These are phyloP conservation scores for Coccomyxa subellipsoidea DNA, from an alignment of 163 green algal species.

Conservation along the genomic window DNA sequence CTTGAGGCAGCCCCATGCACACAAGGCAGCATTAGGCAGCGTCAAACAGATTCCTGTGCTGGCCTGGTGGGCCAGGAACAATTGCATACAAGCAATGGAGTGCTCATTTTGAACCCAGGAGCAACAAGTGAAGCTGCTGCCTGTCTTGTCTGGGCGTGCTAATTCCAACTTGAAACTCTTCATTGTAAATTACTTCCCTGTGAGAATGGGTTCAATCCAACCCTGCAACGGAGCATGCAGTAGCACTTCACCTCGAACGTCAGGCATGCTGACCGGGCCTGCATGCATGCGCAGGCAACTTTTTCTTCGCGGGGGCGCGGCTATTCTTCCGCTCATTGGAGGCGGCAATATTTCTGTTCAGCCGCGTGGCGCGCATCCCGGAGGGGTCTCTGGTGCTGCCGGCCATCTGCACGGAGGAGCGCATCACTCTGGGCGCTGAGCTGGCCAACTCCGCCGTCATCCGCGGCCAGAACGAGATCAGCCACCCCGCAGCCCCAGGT, in stretches of 20 bases:
- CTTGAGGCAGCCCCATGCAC: too few species aligned
- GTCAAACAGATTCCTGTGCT: too few species aligned
- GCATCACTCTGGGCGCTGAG: slow-evolving; percentile 91
- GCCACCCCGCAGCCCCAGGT: slow-evolving; percentile 66
- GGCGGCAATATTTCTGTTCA: slow-evolving; percentile 92
- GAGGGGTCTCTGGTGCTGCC: slow-evolving; percentile 73
- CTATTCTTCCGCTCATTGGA: slow-evolving; percentile 96
- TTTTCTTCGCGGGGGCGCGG: slow-evolving; percentile 97
- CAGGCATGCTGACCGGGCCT: neutral
- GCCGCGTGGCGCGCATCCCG: slow-evolving; percentile 71
- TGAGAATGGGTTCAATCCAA: too few species aligned
- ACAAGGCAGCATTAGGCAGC: too few species aligned
- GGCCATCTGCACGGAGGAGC: slow-evolving; percentile 89
- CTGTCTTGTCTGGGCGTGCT: too few species aligned
- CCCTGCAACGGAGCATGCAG: neutral
- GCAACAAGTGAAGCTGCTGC: too few species aligned
- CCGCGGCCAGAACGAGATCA: slow-evolving; percentile 93
- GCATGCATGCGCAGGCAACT: slow-evolving; percentile 85
- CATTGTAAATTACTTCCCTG: too few species aligned
- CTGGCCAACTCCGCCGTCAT: slow-evolving; percentile 86
- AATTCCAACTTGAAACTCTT: too few species aligned
- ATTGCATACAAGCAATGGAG: too few species aligned
- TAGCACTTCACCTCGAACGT: neutral
- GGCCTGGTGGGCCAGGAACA: too few species aligned
- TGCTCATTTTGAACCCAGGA: too few species aligned